These are phyloP conservation scores for Zizania latifolia DNA, from an alignment of 176 grass and related monocot species.

Conservation along the genomic window DNA sequence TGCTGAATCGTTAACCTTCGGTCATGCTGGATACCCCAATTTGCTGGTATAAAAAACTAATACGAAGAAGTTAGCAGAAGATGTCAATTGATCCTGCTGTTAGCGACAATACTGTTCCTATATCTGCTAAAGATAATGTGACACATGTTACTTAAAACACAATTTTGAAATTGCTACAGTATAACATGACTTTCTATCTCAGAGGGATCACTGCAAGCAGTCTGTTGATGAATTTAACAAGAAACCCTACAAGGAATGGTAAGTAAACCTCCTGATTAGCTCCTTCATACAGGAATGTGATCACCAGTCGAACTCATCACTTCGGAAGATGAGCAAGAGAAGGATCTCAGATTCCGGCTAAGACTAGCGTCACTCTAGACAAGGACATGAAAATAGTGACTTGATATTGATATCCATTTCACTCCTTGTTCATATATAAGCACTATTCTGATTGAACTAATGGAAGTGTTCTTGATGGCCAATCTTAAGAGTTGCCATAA, in stretches of 20 bases:
- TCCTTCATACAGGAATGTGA: not conserved
- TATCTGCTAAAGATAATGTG: not conserved
- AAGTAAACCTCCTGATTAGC: not conserved
- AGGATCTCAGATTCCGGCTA: not conserved
- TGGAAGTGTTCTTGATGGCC: conserved; percentile 1
- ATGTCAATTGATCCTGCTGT: not conserved
- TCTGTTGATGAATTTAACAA: not conserved
- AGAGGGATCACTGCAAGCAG: not conserved
- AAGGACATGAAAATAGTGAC: not conserved
- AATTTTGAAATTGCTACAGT: not conserved
- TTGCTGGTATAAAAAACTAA: not conserved
- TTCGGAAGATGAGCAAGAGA: not conserved
- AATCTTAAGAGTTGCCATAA: not conserved
- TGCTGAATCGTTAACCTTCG: not conserved
- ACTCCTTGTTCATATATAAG: not conserved
- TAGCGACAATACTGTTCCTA: not conserved
- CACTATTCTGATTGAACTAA: not conserved
- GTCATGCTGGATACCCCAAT: not conserved
- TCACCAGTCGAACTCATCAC: not conserved
- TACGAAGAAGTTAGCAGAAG: not conserved
- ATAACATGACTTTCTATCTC: not conserved
- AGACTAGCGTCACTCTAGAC: not conserved
- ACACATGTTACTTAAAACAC: not conserved
- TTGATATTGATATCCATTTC: not conserved
- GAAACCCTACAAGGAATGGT: not conserved